Percentiles rank a stretch among this genome's conserved stretches.
Conservation (phyloP, 306 rosid species). For the Cucumis melo region DNA sequence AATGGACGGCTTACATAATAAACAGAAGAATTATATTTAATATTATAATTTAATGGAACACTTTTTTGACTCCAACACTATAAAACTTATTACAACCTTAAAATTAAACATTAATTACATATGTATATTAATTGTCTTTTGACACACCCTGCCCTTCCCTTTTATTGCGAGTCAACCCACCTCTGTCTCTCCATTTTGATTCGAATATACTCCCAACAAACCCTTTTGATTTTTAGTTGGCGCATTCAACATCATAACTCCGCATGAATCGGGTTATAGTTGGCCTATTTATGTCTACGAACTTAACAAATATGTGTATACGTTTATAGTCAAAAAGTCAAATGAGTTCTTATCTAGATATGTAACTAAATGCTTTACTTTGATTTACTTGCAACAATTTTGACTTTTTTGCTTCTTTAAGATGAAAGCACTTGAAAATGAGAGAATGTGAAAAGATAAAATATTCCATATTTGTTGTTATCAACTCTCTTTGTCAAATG, state of each 20-base stretch:
- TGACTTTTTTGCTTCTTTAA: neutral
- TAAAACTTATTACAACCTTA: neutral
- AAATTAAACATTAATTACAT: neutral
- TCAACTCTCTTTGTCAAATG: too few relatives aligned
- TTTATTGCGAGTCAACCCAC: neutral
- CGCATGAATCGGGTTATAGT: neutral
- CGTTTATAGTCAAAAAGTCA: neutral
- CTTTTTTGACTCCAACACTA: constrained; percentile 1
- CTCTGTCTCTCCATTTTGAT: neutral
- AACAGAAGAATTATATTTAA: neutral
- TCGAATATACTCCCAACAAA: neutral
- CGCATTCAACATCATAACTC: neutral
- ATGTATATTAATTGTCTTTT: neutral
- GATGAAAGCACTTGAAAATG: neutral
- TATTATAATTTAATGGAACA: neutral
- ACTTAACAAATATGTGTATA: neutral
- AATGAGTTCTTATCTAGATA: neutral
- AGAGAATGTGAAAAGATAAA: neutral
- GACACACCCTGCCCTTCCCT: neutral
- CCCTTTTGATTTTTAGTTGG: neutral
- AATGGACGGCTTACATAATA: constrained; percentile 1
- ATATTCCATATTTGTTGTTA: too few relatives aligned
- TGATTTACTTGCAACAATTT: neutral
- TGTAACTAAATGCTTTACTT: neutral
- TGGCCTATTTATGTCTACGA: neutral